phyloP scores from a whole-genome alignment of 2,329 filamentous ascomycete species.

The Sarocladium kiliense region DNA sequence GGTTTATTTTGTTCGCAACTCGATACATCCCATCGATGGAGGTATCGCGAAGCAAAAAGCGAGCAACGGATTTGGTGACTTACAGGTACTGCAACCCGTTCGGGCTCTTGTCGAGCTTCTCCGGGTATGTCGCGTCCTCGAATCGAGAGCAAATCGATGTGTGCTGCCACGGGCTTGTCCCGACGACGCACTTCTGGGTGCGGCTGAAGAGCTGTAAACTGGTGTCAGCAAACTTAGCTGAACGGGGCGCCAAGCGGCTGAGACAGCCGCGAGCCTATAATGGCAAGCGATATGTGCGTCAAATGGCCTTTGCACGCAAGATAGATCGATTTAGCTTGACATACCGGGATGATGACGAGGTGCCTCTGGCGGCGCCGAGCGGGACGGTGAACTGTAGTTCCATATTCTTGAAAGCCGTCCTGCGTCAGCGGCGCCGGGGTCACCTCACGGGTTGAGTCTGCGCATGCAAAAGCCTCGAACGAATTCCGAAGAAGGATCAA shows the following conservation, averaged over 20 bases:
- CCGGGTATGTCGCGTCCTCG: slow-evolving; percentile 30
- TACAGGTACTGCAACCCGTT: slow-evolving; percentile 32
- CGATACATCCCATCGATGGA: not conserved
- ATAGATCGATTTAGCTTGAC: not conserved
- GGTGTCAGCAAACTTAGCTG: slow-evolving; percentile 6
- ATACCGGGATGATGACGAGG: slow-evolving; percentile 10
- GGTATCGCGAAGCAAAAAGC: not conserved
- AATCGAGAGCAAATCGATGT: slow-evolving; percentile 32
- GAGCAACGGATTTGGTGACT: slow-evolving; percentile 13
- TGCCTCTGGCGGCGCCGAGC: slow-evolving; percentile 11
- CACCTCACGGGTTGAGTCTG: slow-evolving; percentile 1
- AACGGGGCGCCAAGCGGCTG: slow-evolving; percentile 4
- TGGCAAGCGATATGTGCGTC: not conserved
- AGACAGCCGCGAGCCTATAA: not conserved
- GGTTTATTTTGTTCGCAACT: not conserved
- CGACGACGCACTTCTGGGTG: slow-evolving; percentile 14
- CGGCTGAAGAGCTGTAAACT: slow-evolving; percentile 11
- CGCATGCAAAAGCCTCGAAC: not conserved
- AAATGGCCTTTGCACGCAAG: not conserved
- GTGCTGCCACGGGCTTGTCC: slow-evolving; percentile 21
- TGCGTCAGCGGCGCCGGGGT: slow-evolving; percentile 9
- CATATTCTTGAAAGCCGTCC: not conserved
- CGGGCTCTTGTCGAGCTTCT: slow-evolving; percentile 32
- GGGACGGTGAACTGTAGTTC: slow-evolving; percentile 12
- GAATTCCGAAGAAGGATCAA: too few species aligned